A percentile compares a stretch with the other conserved stretches of the same genome.
These are phyloP conservation scores for Euphorbia tirucalli DNA, from an alignment of 345 rosid genomes.

Conservation along the genomic window DNA sequence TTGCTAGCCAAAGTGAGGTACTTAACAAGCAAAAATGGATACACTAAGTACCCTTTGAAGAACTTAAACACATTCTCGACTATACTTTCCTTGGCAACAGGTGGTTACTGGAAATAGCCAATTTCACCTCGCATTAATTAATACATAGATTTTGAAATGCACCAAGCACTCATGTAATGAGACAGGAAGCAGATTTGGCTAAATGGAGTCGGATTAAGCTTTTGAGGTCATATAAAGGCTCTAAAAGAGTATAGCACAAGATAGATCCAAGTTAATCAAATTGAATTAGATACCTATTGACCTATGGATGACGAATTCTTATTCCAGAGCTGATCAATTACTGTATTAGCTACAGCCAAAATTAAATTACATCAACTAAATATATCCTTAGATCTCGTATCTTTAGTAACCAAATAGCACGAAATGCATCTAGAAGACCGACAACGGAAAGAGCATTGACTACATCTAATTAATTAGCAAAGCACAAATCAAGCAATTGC, in stretches of 20 bases:
- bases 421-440: too few species aligned
- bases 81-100: neutral
- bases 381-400: too few species aligned
- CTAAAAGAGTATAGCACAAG: neutral
- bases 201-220: neutral
- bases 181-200: too few species aligned
- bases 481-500: conserved; percentile 10
- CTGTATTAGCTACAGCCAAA: too few species aligned
- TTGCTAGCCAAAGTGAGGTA: too few species aligned
- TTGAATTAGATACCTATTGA: neutral
- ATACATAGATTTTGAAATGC: neutral
- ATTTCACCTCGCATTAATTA: neutral
- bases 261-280: neutral
- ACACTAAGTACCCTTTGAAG: neutral
- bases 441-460: too few species aligned
- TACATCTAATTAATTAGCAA: too few species aligned
- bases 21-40: neutral
- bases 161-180: too few species aligned
- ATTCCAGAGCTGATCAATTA: too few species aligned
- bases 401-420: too few species aligned
- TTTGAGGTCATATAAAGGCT: neutral
- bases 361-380: too few species aligned
- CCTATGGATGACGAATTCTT: neutral
- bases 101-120: neutral
- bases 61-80: neutral